Evolutionary conservation across 352 stramenopile species (phyloP), one percentile per base, ranked within the genome.

Genomic region (Aphanomyces stellatus): DNA sequence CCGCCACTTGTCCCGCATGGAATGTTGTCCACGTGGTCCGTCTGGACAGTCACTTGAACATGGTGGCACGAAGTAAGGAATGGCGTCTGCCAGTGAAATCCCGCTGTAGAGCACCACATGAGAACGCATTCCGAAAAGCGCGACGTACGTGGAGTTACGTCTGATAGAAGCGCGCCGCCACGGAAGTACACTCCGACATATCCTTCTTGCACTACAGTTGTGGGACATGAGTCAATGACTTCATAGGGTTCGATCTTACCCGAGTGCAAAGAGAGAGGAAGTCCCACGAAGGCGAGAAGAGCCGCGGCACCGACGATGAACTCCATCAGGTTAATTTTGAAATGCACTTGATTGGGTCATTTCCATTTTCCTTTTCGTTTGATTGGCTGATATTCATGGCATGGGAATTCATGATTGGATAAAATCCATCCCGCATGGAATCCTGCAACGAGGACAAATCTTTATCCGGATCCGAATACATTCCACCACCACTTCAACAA

Each of bases 1-100:
- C 62, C 62, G 48, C 62, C 62, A 22, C 37, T 34, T 4, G 62
- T 69, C 33, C 62, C 62, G 24, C 62, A 69, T 15, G 62, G 43
- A 28, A 69, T 62, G 34, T 69, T 60, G 37, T 42, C 22, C 28
- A 63, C 53, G 42, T 51, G 42, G 19, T 51, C 42, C 13, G 42
- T 51, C 33, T 66, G 31, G 11, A 66, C 22, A 31, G 59, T 66
- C 51, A 66, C 59, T 48, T 66, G 59, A 6, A 66, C 59, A 19
- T 66, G 53, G 42, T 24, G 25, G 25, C 42, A 51, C 42, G 42
- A 51, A 13, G 42, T 51, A 7, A 51, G 13, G 25, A 51, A 51
- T 22, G 42, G 42, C 19, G 25, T 25, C 25, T 51, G 7, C 42
- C 42, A 51, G 25, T 51, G n/a, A 22, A 51, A 51, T 22, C 42